Base-by-base conservation (phyloP, 805 yeast species). In the Starmerella sirachaensis region DNA sequence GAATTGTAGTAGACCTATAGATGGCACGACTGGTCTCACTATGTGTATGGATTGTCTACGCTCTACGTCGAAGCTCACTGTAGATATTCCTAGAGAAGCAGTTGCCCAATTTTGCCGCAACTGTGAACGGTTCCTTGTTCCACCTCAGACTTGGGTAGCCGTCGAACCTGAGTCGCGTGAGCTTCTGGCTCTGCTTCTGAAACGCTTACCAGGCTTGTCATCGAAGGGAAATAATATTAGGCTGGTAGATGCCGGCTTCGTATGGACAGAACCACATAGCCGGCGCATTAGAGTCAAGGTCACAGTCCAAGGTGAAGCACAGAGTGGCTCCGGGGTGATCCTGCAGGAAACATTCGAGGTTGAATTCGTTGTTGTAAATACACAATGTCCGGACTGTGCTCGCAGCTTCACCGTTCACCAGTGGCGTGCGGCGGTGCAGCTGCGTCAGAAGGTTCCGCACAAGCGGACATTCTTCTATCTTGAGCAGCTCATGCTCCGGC, bases 261-360 rank as follows among this genome's bases (percentile, higher is more conserved):
- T 85, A 43, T 86, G 97, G 97, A 86, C 97, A 1, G 97, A 86
- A 63, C 97, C 97, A 1, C 97, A 86, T 60, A 84, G 95, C 23
- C 75, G 95, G 60, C 78, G 97, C 69, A 74, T 86, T 48, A 74
- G 84, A 56, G 73, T 86, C 44, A 84, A 83, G 54, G 62, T 86
- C 34, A 80, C 95, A 0, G 93, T 86, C 17, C 96, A 86, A 61
- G 97, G 95, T 48, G 96, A 86, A 62, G 95, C 94, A 21, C 73
- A 82, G 74, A 65, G 78, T 17, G 82, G 81, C 56, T 14, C 47
- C 3, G 50, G 46, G 6, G 85, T 94, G 18, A 84, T 86, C 48
- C 76, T 86, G 27, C 95, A 86, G 57, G 96, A 86, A 61, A 72
- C 81, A 19, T 84, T 86, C 57, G 94, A 82, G 60, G 94, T 85